These are phyloP conservation scores for Pichia sp. DNA, from an alignment of 1,139 yeast species.

Conservation along the genomic window DNA sequence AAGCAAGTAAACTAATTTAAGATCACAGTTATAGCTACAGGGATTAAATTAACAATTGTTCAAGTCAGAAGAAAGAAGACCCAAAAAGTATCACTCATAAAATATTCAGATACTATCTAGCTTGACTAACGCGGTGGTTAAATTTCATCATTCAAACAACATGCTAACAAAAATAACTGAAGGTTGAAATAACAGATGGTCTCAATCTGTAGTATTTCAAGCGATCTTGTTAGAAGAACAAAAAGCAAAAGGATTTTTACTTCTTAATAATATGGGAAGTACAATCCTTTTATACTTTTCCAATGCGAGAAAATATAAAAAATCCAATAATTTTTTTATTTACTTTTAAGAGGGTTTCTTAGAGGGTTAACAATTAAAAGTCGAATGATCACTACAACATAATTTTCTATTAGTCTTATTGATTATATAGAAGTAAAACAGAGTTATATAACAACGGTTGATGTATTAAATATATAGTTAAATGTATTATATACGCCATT, in stretches of 20 bases:
- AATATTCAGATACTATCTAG: slow-evolving; percentile 33
- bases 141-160: slow-evolving; percentile 25
- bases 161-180: neutral
- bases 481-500: neutral
- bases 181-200: neutral
- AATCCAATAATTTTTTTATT: neutral
- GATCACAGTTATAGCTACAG: neutral
- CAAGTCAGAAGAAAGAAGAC: slow-evolving; percentile 29
- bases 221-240: neutral
- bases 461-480: neutral
- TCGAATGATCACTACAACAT: neutral
- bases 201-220: neutral
- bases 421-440: neutral
- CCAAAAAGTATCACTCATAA: slow-evolving; percentile 29
- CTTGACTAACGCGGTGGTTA: slow-evolving; percentile 30
- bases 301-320: neutral
- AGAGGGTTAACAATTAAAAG: neutral
- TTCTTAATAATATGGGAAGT: neutral
- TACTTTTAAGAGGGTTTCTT: neutral
- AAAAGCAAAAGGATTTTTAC: no score
- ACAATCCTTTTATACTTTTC: neutral
- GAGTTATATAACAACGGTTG: neutral
- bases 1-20: neutral
- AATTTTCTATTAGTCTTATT: neutral
- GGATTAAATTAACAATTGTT: neutral